Evolutionary conservation across 768 basidiomycete species (phyloP), one percentile per base, ranked within the genome.

Genomic region (Leccinum fibrillosum): DNA sequence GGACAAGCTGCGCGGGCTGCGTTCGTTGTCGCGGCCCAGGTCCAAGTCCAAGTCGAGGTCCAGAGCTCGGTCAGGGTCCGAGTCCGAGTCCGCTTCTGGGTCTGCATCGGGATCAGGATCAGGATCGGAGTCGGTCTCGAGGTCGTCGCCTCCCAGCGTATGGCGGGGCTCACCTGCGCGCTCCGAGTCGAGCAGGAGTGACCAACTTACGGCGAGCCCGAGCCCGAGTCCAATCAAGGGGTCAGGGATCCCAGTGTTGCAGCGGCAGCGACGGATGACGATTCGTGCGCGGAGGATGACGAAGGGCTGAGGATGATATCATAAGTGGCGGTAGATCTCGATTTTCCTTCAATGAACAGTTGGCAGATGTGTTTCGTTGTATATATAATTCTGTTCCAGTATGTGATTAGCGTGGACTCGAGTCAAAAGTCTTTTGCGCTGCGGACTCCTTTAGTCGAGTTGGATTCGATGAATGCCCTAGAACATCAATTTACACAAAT

Each of bases 191-290:
- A 49, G 57, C 15, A 44, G 54, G 53, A 69, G 67, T 21, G 60
- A 54, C 53, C 51, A 54, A n/a, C 15, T 34, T 8, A 57, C 52
- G 5, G 34, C 23, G 48, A 67, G 55, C 2, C 54, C 57, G 32
- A 61, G 64, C 9, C 56, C 55, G 32, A 71, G 65, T 42, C 69
- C 71, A 2, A 56, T 61, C 32, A 69, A 65, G 15, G 67, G 57
- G 0, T 69, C 71, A 52, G 69, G 59, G 21, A 67, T 71, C 39
- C 72, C 72, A 26, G 58, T 72, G 26, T 54, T 73, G 30, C 63
- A 69, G 49, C 59, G 71, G 44, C 48, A 67, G 53, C 59, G 71
- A 52, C 47, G 63, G 48, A 65, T 63, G 72, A 71, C 71, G 30
- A 65, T 71, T 53, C 64, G 63, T 13, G 71, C 64, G 15, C 62